phyloP scores from a whole-genome alignment of 2,329 filamentous ascomycete genomes.

The Clonostachys sp. region DNA sequence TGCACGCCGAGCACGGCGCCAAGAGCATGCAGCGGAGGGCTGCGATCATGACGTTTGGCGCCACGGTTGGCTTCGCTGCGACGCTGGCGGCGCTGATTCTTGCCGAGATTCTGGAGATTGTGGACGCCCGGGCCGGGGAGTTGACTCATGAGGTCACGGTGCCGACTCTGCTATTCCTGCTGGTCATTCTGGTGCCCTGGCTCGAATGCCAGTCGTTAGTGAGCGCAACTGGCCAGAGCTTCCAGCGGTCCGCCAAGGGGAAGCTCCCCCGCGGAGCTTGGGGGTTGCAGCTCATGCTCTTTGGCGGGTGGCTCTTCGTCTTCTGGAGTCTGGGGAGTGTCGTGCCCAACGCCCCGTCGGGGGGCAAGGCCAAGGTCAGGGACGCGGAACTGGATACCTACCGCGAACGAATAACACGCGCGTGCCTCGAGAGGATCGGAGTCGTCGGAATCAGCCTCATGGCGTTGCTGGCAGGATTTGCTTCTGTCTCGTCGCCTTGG shows the following conservation, averaged over 20 bases:
- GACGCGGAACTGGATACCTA: slow-evolving; percentile 16
- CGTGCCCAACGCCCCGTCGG: slow-evolving; percentile 35
- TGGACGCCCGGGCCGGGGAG: slow-evolving; percentile 63
- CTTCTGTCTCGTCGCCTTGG: slow-evolving; percentile 84
- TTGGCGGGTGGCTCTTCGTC: slow-evolving; percentile 62
- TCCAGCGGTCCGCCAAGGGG: slow-evolving; percentile 52
- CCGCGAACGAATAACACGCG: slow-evolving; percentile 37
- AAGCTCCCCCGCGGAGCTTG: slow-evolving; percentile 56
- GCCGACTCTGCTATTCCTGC: slow-evolving; percentile 63
- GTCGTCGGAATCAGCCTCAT: slow-evolving; percentile 83
- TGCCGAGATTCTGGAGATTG: slow-evolving; percentile 75
- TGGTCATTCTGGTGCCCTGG: slow-evolving; percentile 73
- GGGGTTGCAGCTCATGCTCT: slow-evolving; percentile 57
- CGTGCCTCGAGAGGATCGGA: slow-evolving; percentile 66
- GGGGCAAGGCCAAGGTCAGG: slow-evolving; percentile 6
- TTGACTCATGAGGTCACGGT: slow-evolving; percentile 67
- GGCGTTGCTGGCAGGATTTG: slow-evolving; percentile 84
- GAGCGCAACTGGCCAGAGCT: slow-evolving; percentile 54
- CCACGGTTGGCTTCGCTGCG: slow-evolving; percentile 71
- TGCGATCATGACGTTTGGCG: slow-evolving; percentile 65
- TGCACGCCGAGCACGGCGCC: slow-evolving; percentile 52
- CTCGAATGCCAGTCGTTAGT: slow-evolving; percentile 70
- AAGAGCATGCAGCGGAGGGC: slow-evolving; percentile 45
- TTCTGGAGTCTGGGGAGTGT: slow-evolving; percentile 75
- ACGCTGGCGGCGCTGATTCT: slow-evolving; percentile 78